A percentile compares a stretch with the other conserved stretches of the same genome.
These are phyloP conservation scores for Candida coquimbonensis DNA, from an alignment of 805 yeast genomes.

Conservation along the genomic window DNA sequence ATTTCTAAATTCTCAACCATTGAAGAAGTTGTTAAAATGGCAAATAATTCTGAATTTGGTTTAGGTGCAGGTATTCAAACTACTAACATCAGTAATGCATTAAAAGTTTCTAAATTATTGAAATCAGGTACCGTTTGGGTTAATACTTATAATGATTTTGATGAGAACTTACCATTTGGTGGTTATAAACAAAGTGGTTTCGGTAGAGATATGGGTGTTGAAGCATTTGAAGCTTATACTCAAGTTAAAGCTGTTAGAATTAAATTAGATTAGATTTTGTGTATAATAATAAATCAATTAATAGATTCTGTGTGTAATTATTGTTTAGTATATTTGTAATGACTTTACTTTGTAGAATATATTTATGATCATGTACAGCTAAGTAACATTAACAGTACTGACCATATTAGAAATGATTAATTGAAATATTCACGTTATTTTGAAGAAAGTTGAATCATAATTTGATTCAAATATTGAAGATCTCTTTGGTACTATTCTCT, in stretches of 20 bases:
- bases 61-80: slow-evolving; percentile 80
- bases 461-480: no score
- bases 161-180: slow-evolving; percentile 71
- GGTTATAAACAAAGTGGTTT: slow-evolving; percentile 75
- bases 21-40: slow-evolving; percentile 60
- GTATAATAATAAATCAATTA: no score
- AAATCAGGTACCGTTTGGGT: slow-evolving; percentile 76
- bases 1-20: slow-evolving; percentile 56
- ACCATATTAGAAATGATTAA: no score
- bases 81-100: slow-evolving; percentile 49
- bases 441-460: no score
- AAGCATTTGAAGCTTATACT: slow-evolving; percentile 68
- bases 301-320: no score
- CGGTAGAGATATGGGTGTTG: slow-evolving; percentile 82
- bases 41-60: slow-evolving; percentile 68
- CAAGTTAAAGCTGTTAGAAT: slow-evolving; percentile 71
- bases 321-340: no score
- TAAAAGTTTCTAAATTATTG: slow-evolving; percentile 54
- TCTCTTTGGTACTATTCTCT: no score
- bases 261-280: slow-evolving; percentile 27
- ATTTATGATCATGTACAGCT: no score
- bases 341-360: no score
- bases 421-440: no score
- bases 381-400: no score
- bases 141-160: slow-evolving; percentile 74